phyloP scores from a whole-genome alignment of 495 filamentous ascomycete species.

The Penicillium robsamsonii region DNA sequence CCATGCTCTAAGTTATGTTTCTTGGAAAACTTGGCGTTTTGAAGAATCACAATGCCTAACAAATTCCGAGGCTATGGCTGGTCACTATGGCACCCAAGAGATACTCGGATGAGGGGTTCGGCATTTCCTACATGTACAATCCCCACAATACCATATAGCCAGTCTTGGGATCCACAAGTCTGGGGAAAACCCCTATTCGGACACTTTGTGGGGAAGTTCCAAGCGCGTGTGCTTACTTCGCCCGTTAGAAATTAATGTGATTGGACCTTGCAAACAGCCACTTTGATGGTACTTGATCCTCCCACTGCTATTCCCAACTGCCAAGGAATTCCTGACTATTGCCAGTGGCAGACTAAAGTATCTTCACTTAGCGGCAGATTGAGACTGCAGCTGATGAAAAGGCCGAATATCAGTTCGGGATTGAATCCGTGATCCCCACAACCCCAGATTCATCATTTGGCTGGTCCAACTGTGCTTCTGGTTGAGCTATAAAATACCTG shows the following conservation, averaged over 20 bases:
- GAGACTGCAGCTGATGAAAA: neutral
- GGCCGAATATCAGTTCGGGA: neutral
- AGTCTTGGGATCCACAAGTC: constrained; percentile 9
- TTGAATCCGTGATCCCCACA: constrained; percentile 7
- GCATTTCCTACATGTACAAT: constrained; percentile 11
- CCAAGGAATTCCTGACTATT: neutral
- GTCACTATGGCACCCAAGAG: neutral
- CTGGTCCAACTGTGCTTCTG: neutral
- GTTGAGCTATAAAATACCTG: constrained; percentile 7
- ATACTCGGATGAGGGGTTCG: constrained; percentile 11
- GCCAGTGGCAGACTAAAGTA: neutral
- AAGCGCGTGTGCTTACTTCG: neutral
- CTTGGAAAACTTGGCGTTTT: constrained; percentile 6
- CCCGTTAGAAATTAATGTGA: neutral
- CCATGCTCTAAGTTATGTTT: neutral
- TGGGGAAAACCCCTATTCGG: constrained; percentile 7
- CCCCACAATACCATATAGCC: neutral
- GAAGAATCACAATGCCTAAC: neutral
- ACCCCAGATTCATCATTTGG: constrained; percentile 7
- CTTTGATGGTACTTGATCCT: neutral
- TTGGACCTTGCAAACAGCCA: neutral
- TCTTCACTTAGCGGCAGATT: constrained; percentile 14
- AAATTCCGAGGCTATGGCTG: neutral
- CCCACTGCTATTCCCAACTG: neutral
- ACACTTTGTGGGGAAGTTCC: constrained; percentile 3